phyloP scores from a whole-genome alignment of 2,329 filamentous ascomycete genomes.

The Aspergillus persii region DNA sequence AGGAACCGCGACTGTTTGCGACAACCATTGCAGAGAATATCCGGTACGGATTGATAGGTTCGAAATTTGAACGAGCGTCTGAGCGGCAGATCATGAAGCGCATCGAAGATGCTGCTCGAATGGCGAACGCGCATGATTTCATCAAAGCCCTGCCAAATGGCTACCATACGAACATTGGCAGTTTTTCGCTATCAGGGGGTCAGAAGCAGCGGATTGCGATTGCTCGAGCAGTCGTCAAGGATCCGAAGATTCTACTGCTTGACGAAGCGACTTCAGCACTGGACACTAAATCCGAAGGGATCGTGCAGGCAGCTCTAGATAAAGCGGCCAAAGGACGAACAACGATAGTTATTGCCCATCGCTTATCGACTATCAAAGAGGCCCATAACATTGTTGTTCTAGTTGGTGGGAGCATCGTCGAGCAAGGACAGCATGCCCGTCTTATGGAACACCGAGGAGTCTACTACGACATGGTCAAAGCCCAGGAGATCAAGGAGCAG shows the following conservation, averaged over 20 bases:
- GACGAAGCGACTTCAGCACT: conserved; percentile 87
- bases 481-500: conserved; percentile 54
- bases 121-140: conserved; percentile 71
- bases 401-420: conserved; percentile 73
- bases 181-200: conserved; percentile 14
- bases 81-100: conserved; percentile 48
- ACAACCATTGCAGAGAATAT: conserved; percentile 84
- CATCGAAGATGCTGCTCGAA: conserved; percentile 20
- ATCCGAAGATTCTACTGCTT: conserved; percentile 78
- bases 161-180: conserved; percentile 18
- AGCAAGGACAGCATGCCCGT: conserved; percentile 78
- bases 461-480: conserved; percentile 77
- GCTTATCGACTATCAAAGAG: conserved; percentile 40
- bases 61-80: conserved; percentile 60
- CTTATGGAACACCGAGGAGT: conserved; percentile 65
- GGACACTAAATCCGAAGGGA: conserved; percentile 80
- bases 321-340: conserved; percentile 58
- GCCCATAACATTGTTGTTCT: conserved; percentile 65
- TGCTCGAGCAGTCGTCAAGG: conserved; percentile 72
- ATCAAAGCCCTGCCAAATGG: conserved; percentile 68
- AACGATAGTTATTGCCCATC: conserved; percentile 41
- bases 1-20: conserved; percentile 80
- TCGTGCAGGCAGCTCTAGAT: conserved; percentile 81
- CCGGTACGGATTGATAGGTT: conserved; percentile 57
- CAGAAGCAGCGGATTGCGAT: conserved; percentile 84